These are phyloP conservation scores for Trichoderma lentiforme DNA, from an alignment of 2,329 filamentous ascomycete genomes.

Conservation along the genomic window DNA sequence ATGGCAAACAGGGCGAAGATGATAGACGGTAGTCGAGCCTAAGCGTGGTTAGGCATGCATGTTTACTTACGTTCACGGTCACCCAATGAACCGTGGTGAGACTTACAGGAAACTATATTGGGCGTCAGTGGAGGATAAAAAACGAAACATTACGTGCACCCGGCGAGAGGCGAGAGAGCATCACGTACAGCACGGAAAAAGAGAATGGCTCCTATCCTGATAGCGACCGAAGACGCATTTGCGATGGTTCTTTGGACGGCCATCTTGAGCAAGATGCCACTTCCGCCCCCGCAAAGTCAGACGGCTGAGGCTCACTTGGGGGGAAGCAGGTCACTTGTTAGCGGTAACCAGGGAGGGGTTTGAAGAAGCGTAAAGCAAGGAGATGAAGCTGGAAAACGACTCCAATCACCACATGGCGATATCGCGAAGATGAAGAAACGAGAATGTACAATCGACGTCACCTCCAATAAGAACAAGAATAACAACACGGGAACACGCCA, in stretches of 20 bases:
- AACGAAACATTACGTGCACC: not conserved
- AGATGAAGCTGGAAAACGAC: not conserved
- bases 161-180: not conserved
- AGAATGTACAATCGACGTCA: slow-evolving; percentile 18
- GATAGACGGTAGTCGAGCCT: slow-evolving; percentile 47
- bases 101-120: slow-evolving; percentile 37
- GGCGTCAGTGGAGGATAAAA: slow-evolving; percentile 20
- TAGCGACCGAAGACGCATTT: slow-evolving; percentile 35
- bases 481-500: slow-evolving; percentile 17
- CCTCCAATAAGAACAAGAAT: not conserved
- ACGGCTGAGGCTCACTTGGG: not conserved
- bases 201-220: slow-evolving; percentile 36
- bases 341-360: not conserved
- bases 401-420: slow-evolving; percentile 16
- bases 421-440: not conserved
- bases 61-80: slow-evolving; percentile 5
- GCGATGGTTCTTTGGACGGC: slow-evolving; percentile 32
- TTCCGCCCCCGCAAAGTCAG: not conserved
- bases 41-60: slow-evolving; percentile 19
- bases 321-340: not conserved
- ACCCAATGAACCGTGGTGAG: not conserved
- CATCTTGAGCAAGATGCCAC: slow-evolving; percentile 24
- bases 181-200: slow-evolving; percentile 38
- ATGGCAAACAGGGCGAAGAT: slow-evolving; percentile 62
- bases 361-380: not conserved